Evolutionary conservation across 805 yeast genomes (phyloP), one percentile per base, ranked within the genome.

Genomic region (Kuraishia borneana): DNA sequence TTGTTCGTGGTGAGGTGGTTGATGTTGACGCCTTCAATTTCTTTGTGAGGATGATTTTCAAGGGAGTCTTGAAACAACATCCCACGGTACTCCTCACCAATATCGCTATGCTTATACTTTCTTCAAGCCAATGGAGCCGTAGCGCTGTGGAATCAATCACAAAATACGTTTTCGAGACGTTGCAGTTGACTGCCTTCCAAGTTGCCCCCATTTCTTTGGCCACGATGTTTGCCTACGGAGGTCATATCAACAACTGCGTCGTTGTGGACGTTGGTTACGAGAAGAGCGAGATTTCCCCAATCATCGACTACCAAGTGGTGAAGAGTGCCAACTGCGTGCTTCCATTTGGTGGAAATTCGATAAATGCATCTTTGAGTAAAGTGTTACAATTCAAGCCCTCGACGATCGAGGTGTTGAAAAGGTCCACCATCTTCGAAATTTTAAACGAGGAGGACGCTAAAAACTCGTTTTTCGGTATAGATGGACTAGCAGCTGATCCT

Each of bases 181-280:
- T 84, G 45, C 79, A 79, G 36, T 62, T 85, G 34, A 76, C 81
- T 8, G 89, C 82, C 0, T 73, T 88, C 41, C 67, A 84, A 31
- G 53, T 85, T 5, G 49, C 83, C 26, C 87, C 94, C 30, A 60
- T 69, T 16, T 63, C 87, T 1, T 57, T 85, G 26, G 81, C 84
- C 5, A 60, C 85, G 2, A 62, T 82, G 13, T 87, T 75, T 54
- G 89, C 96, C 0, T 66, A 78, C 51, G 83, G 84, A 4, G 83
- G 84, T 4, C 51, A 62, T 6, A 58, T 75, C 8, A 68, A 76
- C 26, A 81, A 76, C 40, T 68, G 87, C 1, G 59, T 81, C 25
- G 81, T 89, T 13, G 73, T 89, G 28, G 95, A 89, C 53, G 66
- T 89, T 31, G 96, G 96, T 14, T 61, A 63, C 41, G 72, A 76